These are phyloP conservation scores for Orbilia quercus DNA, from an alignment of 2,329 filamentous ascomycete species.

Conservation along the genomic window DNA sequence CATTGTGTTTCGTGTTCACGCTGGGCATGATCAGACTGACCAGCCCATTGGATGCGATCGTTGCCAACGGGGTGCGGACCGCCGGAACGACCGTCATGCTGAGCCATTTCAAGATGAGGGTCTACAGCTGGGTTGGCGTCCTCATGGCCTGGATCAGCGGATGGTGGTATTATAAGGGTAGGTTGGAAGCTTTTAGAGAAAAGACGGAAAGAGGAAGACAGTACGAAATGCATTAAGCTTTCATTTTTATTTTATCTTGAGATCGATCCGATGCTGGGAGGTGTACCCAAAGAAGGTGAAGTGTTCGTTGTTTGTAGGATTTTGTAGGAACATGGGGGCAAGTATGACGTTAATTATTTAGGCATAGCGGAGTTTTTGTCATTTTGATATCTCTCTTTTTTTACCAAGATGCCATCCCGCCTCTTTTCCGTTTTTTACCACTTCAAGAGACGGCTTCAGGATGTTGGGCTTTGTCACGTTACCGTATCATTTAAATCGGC, in stretches of 20 bases:
- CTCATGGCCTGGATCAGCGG: constrained; percentile 67
- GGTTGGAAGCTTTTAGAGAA: constrained; percentile 62
- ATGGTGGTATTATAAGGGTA: constrained; percentile 66
- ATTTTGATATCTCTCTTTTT: too few species aligned
- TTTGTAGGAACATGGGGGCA: too few species aligned
- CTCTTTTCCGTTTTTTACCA: too few species aligned
- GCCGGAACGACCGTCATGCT: constrained; percentile 67
- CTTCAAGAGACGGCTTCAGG: too few species aligned
- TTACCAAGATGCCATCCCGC: too few species aligned
- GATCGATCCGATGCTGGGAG: too few species aligned
- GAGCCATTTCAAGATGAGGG: constrained; percentile 66
- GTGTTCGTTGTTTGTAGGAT: too few species aligned
- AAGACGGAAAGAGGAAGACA: constrained; percentile 57
- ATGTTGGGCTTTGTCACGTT: too few species aligned
- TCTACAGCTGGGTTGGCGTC: constrained; percentile 68
- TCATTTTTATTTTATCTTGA: background rate
- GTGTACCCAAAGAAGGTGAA: too few species aligned
- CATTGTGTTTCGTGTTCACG: constrained; percentile 66
- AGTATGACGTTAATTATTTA: too few species aligned
- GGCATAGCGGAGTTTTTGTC: too few species aligned
- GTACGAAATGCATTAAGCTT: constrained; percentile 38
- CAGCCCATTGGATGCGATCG: constrained; percentile 67
- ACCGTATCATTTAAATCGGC: too few species aligned
- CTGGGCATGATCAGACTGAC: constrained; percentile 67
- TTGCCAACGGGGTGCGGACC: constrained; percentile 66